These are phyloP conservation scores for Fagus sylvatica DNA, from an alignment of 306 rosid genomes.

Conservation along the genomic window DNA sequence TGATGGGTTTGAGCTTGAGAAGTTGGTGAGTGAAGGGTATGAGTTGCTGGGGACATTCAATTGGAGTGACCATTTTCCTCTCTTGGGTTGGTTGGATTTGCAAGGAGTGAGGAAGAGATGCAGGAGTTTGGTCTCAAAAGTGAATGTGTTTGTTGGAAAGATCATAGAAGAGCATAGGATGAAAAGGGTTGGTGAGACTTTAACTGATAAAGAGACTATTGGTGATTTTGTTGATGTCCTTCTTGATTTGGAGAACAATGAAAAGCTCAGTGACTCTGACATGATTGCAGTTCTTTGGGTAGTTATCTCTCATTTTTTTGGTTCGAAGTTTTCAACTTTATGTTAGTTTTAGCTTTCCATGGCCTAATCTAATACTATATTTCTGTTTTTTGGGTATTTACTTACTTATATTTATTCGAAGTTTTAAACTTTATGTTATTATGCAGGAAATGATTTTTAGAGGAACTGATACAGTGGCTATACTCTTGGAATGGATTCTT, in stretches of 20 bases:
- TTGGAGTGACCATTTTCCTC: slow-evolving; percentile 78
- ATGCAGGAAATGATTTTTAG: slow-evolving; percentile 52
- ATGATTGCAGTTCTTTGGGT: slow-evolving; percentile 91
- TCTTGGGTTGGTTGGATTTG: slow-evolving; percentile 63
- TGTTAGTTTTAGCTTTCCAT: too few species aligned
- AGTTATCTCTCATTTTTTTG: slow-evolving; percentile 2
- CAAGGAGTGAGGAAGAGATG: slow-evolving; percentile 75
- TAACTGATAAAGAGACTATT: background rate
- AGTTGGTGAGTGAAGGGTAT: slow-evolving; percentile 73
- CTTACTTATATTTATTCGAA: too few species aligned
- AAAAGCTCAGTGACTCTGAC: slow-evolving; percentile 59
- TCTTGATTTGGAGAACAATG: slow-evolving; percentile 64
- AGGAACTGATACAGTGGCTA: slow-evolving; percentile 51
- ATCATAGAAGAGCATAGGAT: slow-evolving; percentile 57
- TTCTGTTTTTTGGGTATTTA: too few species aligned
- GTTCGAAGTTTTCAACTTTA: background rate
- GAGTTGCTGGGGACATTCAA: slow-evolving; percentile 72
- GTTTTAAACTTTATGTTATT: background rate
- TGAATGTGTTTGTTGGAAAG: slow-evolving; percentile 60
- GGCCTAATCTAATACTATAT: too few species aligned
- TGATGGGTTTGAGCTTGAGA: slow-evolving; percentile 46
- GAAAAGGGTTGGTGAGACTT: slow-evolving; percentile 13
- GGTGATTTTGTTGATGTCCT: slow-evolving; percentile 78
- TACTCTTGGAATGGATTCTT: slow-evolving; percentile 44
- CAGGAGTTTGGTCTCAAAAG: slow-evolving; percentile 46